Evolutionary conservation across 2,329 filamentous ascomycete genomes (phyloP).

Genomic region (Tolypocladium album): DNA sequence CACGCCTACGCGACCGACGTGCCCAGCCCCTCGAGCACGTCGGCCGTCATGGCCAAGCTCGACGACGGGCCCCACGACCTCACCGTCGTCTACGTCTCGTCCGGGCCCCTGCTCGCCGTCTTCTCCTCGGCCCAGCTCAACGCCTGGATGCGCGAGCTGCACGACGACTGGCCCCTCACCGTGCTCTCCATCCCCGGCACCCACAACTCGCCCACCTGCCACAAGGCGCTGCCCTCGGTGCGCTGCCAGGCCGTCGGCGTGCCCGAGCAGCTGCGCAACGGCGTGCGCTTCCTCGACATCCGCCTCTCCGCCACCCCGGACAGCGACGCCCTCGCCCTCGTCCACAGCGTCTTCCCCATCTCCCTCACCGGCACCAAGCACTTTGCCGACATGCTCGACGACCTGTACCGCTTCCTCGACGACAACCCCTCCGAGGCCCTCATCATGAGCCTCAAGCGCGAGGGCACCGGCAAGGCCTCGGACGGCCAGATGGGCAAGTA

Average conservation of each 20-base stretch:
- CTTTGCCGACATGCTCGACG: slow-evolving; percentile 61
- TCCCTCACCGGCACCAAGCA: slow-evolving; percentile 72
- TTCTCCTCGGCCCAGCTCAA: slow-evolving; percentile 60
- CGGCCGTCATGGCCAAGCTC: slow-evolving; percentile 49
- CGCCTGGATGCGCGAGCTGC: slow-evolving; percentile 72
- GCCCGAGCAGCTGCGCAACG: slow-evolving; percentile 71
- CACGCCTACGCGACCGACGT: slow-evolving; percentile 59
- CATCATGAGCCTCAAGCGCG: slow-evolving; percentile 81
- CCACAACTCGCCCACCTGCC: slow-evolving; percentile 83
- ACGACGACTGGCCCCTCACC: slow-evolving; percentile 62
- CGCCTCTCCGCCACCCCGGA: slow-evolving; percentile 49
- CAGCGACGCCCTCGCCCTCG: slow-evolving; percentile 63
- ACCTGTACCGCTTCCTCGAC: slow-evolving; percentile 65
- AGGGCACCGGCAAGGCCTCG: slow-evolving; percentile 70
- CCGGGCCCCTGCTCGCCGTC: slow-evolving; percentile 47
- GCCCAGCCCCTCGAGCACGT: slow-evolving; percentile 49
- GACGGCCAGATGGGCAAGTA: slow-evolving; percentile 71
- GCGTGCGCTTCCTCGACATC: slow-evolving; percentile 89
- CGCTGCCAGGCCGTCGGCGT: slow-evolving; percentile 80
- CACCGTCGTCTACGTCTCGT: slow-evolving; percentile 55
- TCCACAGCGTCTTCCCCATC: slow-evolving; percentile 85
- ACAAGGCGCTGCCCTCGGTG: slow-evolving; percentile 80
- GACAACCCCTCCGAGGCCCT: slow-evolving; percentile 71
- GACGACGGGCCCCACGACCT: slow-evolving; percentile 41
- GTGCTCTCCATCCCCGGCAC: slow-evolving; percentile 87